Percentiles rank a stretch among this genome's conserved stretches.
These are phyloP conservation scores for Penicillium maclennaniae DNA, from an alignment of 495 filamentous ascomycete species.

Conservation along the genomic window DNA sequence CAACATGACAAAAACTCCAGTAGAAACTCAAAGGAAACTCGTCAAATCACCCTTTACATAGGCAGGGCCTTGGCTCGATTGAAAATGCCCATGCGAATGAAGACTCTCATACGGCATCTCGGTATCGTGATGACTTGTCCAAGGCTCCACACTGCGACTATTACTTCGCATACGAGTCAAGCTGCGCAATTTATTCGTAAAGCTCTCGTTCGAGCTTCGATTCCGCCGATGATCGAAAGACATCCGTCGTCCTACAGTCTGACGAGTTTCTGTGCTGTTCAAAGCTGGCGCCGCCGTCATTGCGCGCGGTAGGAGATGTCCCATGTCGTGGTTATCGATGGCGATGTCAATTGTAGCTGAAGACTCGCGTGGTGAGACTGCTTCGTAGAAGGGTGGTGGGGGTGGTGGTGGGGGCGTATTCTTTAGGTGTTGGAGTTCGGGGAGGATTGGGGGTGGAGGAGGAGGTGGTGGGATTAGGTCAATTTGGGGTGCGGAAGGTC, in stretches of 20 bases:
- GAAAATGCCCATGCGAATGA: slow-evolving; percentile 9
- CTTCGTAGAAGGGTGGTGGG: slow-evolving; percentile 29
- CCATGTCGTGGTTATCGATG: slow-evolving; percentile 54
- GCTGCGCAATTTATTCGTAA: slow-evolving; percentile 60
- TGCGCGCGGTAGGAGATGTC: slow-evolving; percentile 34
- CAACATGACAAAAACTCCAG: neutral
- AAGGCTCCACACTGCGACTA: slow-evolving; percentile 49
- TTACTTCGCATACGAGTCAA: slow-evolving; percentile 67
- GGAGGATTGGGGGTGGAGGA: slow-evolving; percentile 63
- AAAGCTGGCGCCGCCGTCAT: slow-evolving; percentile 40
- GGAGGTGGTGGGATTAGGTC: slow-evolving; percentile 64
- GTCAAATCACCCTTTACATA: neutral
- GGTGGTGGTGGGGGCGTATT: slow-evolving; percentile 57
- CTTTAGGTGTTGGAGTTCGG: slow-evolving; percentile 81
- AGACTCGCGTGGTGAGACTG: slow-evolving; percentile 40
- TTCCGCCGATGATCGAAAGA: slow-evolving; percentile 62
- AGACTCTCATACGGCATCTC: slow-evolving; percentile 36
- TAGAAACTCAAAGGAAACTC: neutral
- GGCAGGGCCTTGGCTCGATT: slow-evolving; percentile 5
- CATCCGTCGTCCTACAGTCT: slow-evolving; percentile 27
- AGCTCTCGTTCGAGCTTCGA: slow-evolving; percentile 62
- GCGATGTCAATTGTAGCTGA: slow-evolving; percentile 67
- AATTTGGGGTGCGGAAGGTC: slow-evolving; percentile 28
- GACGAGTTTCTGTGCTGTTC: slow-evolving; percentile 21
- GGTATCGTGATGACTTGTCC: slow-evolving; percentile 16